Evolutionary conservation across 345 rosid genomes (phyloP).

Genomic region (Salix caprea): DNA sequence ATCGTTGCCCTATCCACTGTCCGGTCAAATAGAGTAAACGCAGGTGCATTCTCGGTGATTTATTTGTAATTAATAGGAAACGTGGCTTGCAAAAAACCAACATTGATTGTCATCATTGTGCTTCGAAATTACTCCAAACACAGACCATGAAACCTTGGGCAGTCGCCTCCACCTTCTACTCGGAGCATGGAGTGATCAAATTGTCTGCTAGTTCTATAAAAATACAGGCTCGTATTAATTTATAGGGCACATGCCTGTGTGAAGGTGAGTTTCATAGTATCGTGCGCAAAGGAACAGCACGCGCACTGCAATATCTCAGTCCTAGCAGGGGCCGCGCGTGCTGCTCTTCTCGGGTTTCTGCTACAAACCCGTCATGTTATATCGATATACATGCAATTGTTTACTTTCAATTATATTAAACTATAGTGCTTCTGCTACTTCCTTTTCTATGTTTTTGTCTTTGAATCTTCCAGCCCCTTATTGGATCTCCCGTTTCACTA

Average conservation of each 20-base stretch:
- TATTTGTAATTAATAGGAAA: not conserved
- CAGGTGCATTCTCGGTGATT: not conserved
- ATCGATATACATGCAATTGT: not conserved
- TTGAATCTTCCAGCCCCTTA: conserved; percentile 17
- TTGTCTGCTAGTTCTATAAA: not conserved
- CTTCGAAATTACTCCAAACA: conserved; percentile 14
- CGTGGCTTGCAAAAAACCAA: conserved; percentile 10
- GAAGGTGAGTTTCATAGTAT: conserved; percentile 22
- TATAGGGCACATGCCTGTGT: not conserved
- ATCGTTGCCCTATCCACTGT: not conserved
- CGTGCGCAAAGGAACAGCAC: conserved; percentile 51
- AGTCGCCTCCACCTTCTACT: not conserved
- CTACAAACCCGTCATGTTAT: conserved; percentile 7
- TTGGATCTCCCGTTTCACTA: conserved; percentile 31
- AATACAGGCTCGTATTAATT: not conserved
- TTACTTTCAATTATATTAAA: not conserved
- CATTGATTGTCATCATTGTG: conserved; percentile 13
- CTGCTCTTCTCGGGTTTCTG: conserved; percentile 5
- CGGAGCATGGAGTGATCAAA: conserved; percentile 4
- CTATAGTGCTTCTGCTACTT: not conserved
- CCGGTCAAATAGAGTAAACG: not conserved
- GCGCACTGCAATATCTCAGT: conserved; percentile 33
- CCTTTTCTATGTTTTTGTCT: conserved; percentile 29
- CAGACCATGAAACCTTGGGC: not conserved
- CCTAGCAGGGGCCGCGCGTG: not conserved